Conservation (phyloP, 805 yeast species). For the Brettanomyces nanus region DNA sequence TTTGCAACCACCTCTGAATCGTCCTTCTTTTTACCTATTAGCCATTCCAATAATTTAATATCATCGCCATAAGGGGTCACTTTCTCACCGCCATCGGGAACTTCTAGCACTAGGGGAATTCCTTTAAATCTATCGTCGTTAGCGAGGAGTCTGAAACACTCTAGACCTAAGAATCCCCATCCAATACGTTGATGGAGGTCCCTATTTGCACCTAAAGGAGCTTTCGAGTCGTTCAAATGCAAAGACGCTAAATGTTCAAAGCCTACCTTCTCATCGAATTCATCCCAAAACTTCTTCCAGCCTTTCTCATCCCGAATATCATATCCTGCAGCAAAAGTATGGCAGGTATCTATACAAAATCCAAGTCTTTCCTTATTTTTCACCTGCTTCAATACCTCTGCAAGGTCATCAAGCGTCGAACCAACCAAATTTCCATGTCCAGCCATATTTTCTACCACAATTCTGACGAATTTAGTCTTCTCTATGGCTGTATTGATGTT, state of each 20-base stretch:
- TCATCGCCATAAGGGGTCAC: slow-evolving; percentile 62
- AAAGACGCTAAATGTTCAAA: slow-evolving; percentile 66
- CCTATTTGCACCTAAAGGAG: slow-evolving; percentile 82
- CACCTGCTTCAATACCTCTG: slow-evolving; percentile 66
- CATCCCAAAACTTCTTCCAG: slow-evolving; percentile 62
- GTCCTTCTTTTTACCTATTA: slow-evolving; percentile 46
- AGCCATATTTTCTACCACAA: slow-evolving; percentile 95
- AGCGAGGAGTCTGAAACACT: slow-evolving; percentile 71
- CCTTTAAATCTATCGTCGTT: slow-evolving; percentile 52
- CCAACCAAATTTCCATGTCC: slow-evolving; percentile 93
- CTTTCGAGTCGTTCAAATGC: slow-evolving; percentile 92
- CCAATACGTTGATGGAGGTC: slow-evolving; percentile 91
- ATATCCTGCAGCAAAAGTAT: slow-evolving; percentile 93
- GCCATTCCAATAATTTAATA: slow-evolving; percentile 75
- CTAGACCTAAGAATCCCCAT: slow-evolving; percentile 81
- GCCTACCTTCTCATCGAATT: slow-evolving; percentile 72
- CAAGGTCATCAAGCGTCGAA: slow-evolving; percentile 65
- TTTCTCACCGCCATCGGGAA: slow-evolving; percentile 64
- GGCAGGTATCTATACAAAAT: slow-evolving; percentile 94
- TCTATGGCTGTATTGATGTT: slow-evolving; percentile 72
- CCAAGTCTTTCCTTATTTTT: slow-evolving; percentile 83
- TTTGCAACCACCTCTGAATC: slow-evolving; percentile 49
- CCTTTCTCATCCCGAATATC: slow-evolving; percentile 58
- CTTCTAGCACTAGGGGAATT: slow-evolving; percentile 80
- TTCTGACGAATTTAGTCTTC: slow-evolving; percentile 70